Base-by-base conservation (phyloP, 148 eudicot genomes). In the Beta vulgaris region DNA sequence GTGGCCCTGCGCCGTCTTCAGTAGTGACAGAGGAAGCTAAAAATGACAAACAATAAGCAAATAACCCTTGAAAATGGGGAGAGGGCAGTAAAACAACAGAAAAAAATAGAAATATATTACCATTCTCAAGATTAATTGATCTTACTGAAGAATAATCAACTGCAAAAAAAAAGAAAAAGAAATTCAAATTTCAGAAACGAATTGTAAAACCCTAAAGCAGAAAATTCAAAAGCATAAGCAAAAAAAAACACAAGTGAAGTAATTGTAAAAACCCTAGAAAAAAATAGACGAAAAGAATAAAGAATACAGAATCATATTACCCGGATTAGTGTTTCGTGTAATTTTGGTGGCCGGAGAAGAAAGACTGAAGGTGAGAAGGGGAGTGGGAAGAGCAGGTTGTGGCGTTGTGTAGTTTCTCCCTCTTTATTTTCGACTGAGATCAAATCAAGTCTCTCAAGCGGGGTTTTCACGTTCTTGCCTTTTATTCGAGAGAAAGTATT, bases 1-100 rank as follows among this genome's bases (percentile, higher is more conserved):
- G 78, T 91, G 97, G 19, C 97, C 97, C 73, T 91, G 97, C 0
- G 97, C 91, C 32, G 93, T 89, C 87, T 91, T 91, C 68, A 91
- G 82, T 15, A 91, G 79, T 57, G 97, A 89, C 31, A 91, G 78
- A 71, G 97, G 97, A 81, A 91, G 97, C 97, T 91, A 67, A 43
- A 84, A 57, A 21, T 68, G 12, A 8, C 12, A 58, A 34, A n/a
- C 58, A 66, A 39, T 26, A 67, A 68, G 7, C 8, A 26, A 51
- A n/a, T 1, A 51, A 35, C 15, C 26, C n/a, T 31, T 16, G 37
- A 7, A 36, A 23, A 46, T 37, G 23, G 28, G 40, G 7, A 66
- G 19, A 1, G 37, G n/a, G 67, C 71, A 44, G 73, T 28, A 14
- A 54, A 43, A 18, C 15, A 73, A 43, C 15, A 2, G 21, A 25